These are phyloP conservation scores for Boletellus deceptivus DNA, from an alignment of 1,284 basidiomycete species.

Conservation along the genomic window DNA sequence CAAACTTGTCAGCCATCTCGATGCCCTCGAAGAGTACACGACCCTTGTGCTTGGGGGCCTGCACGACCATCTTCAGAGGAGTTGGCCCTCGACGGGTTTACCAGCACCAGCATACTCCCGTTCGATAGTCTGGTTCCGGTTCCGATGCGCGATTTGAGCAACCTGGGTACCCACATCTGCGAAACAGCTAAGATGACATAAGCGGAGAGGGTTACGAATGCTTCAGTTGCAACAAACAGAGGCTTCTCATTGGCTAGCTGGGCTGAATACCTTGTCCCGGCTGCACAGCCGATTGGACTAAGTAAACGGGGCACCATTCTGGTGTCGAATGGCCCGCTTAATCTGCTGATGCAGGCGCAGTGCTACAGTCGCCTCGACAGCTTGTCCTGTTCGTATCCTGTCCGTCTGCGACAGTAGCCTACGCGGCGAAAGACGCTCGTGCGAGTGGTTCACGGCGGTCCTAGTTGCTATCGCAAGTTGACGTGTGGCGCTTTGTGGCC, in stretches of 20 bases:
- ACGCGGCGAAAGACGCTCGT: not conserved
- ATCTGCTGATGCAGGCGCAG: no score
- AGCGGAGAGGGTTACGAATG: no score
- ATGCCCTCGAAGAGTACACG: not conserved
- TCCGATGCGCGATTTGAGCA: not conserved
- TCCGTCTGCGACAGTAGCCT: not conserved
- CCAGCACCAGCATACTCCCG: not conserved
- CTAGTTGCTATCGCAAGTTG: not conserved
- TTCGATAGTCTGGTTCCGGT: not conserved
- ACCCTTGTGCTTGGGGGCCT: not conserved
- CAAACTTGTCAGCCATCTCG: no score
- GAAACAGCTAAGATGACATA: no score
- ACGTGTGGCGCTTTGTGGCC: not conserved
- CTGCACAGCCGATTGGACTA: no score
- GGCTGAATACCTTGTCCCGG: no score
- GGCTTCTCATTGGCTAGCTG: no score
- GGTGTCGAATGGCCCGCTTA: no score
- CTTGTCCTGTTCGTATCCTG: not conserved
- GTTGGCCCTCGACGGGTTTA: not conserved
- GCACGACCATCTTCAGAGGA: not conserved
- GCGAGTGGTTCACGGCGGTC: not conserved
- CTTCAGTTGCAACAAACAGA: no score
- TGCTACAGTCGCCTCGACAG: not conserved
- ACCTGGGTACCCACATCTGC: not conserved
- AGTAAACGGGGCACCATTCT: no score